Base-by-base conservation (phyloP, 768 basidiomycete genomes). In the Lyophyllum decastes region DNA sequence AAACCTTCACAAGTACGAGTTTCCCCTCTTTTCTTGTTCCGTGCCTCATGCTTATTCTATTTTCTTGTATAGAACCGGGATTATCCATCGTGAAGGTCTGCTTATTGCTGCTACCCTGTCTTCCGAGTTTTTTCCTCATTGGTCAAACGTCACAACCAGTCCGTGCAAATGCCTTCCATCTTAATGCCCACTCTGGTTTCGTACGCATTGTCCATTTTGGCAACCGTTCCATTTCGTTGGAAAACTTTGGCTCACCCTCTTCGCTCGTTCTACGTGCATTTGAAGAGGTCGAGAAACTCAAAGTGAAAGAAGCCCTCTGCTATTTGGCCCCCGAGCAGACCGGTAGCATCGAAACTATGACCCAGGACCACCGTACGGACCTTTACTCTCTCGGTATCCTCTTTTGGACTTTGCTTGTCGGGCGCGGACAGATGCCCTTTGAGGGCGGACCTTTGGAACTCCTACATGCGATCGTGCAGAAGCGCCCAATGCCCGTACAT, bases 261-360 rank as follows among this genome's bases (percentile, higher is more conserved):
- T 81, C 83, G 2, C 80, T 90, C 30, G 89, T 90, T 3, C 68
- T 90, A 26, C 80, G 79, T 21, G 79, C 80, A 2, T 80, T 81
- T 54, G 86, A 84, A 58, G 87, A 88, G 65, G 68, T 72, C 4
- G 83, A 88, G 68, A 86, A 87, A 66, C 72, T 83, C 58, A 89
- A 86, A 69, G 84, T 89, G 49, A 90, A 89, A 70, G 88, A 90
- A 71, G 88, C 87, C 1, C 71, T 90, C 5, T 88, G 85, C 67
- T 91, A 89, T 64, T 79, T 90, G 33, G 86, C 88, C 6, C 89
- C 89, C 16, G 88, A 90, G 66, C 88, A 91, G 69, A 89, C 88
- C 0, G 88, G 88, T 9, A 84, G 87, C 63, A 84, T 85, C 59
- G 87, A 89, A 67, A 87, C 85, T 5, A 84, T 84, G 70, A 78